phyloP scores from a whole-genome alignment of 2,329 filamentous ascomycete species.

The Paracoccidioides lutzii region DNA sequence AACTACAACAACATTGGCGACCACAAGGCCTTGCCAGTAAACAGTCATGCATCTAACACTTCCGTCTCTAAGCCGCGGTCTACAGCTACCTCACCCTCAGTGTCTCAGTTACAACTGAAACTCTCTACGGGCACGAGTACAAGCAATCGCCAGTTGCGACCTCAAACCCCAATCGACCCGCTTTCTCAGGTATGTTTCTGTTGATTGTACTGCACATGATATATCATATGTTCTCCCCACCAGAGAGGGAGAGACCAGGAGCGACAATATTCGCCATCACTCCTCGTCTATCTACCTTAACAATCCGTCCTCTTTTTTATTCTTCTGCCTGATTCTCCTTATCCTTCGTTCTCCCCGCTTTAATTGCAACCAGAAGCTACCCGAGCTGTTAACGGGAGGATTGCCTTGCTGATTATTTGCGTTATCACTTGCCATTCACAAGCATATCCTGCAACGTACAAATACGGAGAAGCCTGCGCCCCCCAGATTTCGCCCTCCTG shows the following conservation, averaged over 20 bases:
- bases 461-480: slow-evolving; percentile 49
- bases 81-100: neutral
- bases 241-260: neutral
- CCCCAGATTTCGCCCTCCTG: slow-evolving; percentile 26
- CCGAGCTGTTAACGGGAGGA: neutral
- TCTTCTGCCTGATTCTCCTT: neutral
- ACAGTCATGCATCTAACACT: neutral
- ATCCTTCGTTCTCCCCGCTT: too few relatives aligned
- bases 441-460: slow-evolving; percentile 55
- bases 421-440: slow-evolving; percentile 5
- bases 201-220: neutral
- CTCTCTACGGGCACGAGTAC: neutral
- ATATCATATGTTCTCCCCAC: neutral
- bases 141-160: neutral
- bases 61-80: neutral
- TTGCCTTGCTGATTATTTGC: neutral
- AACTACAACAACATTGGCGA: neutral
- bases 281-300: slow-evolving; percentile 1
- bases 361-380: neutral
- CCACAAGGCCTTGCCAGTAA: neutral
- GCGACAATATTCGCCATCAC: neutral
- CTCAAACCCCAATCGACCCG: slow-evolving; percentile 42
- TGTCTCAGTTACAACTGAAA: neutral
- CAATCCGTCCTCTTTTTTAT: slow-evolving; percentile 2
- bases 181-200: slow-evolving; percentile 48